phyloP scores from a whole-genome alignment of 1,139 yeast species.

The Candida sanyaensis region DNA sequence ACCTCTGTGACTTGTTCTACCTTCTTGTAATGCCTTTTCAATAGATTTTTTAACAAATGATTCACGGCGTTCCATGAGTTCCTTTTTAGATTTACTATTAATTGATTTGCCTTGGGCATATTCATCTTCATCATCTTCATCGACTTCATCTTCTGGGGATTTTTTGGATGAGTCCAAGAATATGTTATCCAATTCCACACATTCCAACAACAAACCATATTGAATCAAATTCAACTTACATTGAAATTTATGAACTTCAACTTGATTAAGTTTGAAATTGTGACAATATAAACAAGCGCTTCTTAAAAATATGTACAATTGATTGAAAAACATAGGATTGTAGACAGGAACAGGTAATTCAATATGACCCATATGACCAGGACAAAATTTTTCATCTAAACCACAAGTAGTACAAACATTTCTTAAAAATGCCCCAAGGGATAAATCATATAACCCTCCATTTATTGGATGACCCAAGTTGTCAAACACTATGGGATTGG shows the following conservation, averaged over 20 bases:
- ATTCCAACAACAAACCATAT: conserved; percentile 83
- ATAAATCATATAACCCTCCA: conserved; percentile 91
- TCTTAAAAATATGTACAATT: conserved; percentile 81
- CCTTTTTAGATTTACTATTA: conserved; percentile 44
- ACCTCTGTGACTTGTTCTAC: conserved; percentile 67
- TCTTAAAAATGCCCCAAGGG: conserved; percentile 89
- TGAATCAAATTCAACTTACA: conserved; percentile 84
- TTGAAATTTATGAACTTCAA: conserved; percentile 73
- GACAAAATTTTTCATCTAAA: conserved; percentile 89
- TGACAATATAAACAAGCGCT: conserved; percentile 91
- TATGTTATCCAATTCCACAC: conserved; percentile 69
- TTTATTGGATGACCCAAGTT: conserved; percentile 93
- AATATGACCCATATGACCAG: conserved; percentile 98
- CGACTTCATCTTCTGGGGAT: conserved; percentile 34
- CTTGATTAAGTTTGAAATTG: conserved; percentile 66
- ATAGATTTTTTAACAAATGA: conserved; percentile 71
- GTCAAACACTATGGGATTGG: conserved; percentile 93
- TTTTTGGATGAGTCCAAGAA: conserved; percentile 34
- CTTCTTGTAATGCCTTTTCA: conserved; percentile 74
- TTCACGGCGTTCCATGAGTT: conserved; percentile 61
- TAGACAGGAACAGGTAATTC: conserved; percentile 95
- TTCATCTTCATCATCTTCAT: conserved; percentile 25
- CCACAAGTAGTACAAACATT: conserved; percentile 96
- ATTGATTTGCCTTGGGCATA: conserved; percentile 15
- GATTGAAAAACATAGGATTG: conserved; percentile 92